Conservation (phyloP, 148 eudicot species). For the Persicaria tinctoria region DNA sequence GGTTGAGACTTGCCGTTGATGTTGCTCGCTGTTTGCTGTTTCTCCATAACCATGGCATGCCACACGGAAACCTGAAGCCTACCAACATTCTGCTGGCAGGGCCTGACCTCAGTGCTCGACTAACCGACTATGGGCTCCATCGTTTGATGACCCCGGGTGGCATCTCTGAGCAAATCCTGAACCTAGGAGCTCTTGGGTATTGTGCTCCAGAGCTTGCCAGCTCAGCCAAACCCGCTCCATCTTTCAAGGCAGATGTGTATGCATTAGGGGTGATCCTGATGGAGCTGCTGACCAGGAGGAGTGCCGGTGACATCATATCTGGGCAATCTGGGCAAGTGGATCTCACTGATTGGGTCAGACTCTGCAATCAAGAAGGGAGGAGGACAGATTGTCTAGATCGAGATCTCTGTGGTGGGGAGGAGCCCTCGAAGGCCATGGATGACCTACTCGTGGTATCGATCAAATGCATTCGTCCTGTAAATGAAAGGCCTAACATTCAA, state of each 20-base stretch:
- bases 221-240: slow-evolving; percentile 56
- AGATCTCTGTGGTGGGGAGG: slow-evolving; percentile 65
- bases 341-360: slow-evolving; percentile 90
- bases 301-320: slow-evolving; percentile 95
- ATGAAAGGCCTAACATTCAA: slow-evolving; percentile 82
- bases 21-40: slow-evolving; percentile 71
- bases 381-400: slow-evolving; percentile 82
- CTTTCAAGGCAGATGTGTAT: slow-evolving; percentile 78
- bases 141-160: slow-evolving; percentile 93
- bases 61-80: slow-evolving; percentile 93
- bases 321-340: slow-evolving; percentile 94
- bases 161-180: slow-evolving; percentile 77
- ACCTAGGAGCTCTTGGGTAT: slow-evolving; percentile 91
- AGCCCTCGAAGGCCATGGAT: slow-evolving; percentile 66
- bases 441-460: slow-evolving; percentile 71
- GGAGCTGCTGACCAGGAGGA: slow-evolving; percentile 87
- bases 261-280: slow-evolving; percentile 81
- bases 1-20: slow-evolving; percentile 62
- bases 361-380: slow-evolving; percentile 82
- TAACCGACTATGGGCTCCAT: slow-evolving; percentile 78
- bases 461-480: slow-evolving; percentile 84
- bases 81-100: slow-evolving; percentile 60
- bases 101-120: slow-evolving; percentile 33
- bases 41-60: slow-evolving; percentile 73
- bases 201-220: slow-evolving; percentile 80